Conservation (phyloP, 2,329 filamentous ascomycete species). For the Basipetospora sp. region DNA sequence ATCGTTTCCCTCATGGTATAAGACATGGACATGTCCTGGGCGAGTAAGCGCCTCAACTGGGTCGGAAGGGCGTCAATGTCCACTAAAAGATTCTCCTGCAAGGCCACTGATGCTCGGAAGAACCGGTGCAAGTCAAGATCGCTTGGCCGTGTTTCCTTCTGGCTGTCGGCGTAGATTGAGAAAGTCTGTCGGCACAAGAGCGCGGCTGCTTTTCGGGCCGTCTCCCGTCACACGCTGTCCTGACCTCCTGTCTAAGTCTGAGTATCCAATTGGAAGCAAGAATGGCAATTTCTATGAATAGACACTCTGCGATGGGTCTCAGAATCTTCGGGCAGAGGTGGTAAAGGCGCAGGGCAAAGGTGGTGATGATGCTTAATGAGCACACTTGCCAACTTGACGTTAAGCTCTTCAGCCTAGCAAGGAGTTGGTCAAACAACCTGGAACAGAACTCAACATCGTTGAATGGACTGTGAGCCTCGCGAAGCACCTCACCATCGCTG, state of each 20-base stretch:
- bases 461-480: conserved; percentile 35
- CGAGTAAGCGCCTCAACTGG: neutral
- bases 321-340: conserved; percentile 1
- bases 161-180: too few species aligned
- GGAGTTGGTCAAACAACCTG: conserved; percentile 32
- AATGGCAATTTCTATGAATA: neutral
- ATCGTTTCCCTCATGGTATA: too few species aligned
- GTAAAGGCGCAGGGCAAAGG: conserved; percentile 28
- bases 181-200: conserved; percentile 36
- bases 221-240: conserved; percentile 12
- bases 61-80: neutral
- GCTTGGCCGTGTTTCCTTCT: neutral
- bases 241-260: conserved; percentile 30
- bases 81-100: neutral
- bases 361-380: conserved; percentile 43
- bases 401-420: conserved; percentile 27
- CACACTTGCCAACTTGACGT: conserved; percentile 44
- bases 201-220: conserved; percentile 28
- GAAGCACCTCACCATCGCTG: conserved; percentile 12
- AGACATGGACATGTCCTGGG: neutral
- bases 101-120: neutral
- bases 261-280: conserved; percentile 36
- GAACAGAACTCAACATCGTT: conserved; percentile 33
- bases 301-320: neutral
- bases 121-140: neutral